A percentile compares a stretch with the other conserved stretches of the same genome.
phyloP scores from a whole-genome alignment of 129 eudicot species.

The Flaveria robusta region DNA sequence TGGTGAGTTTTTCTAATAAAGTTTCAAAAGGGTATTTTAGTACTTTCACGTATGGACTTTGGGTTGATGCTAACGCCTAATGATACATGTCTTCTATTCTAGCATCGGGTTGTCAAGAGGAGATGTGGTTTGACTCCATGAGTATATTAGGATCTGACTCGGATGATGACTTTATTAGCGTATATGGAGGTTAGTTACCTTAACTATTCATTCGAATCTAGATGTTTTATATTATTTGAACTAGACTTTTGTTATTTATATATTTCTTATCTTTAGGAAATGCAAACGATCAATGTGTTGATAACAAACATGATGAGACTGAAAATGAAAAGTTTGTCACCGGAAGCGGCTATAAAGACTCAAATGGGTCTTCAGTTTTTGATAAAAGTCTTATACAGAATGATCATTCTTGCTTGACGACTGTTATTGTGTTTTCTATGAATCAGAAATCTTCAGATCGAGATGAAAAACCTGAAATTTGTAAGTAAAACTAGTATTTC shows the following conservation, averaged over 20 bases:
- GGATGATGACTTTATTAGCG: constrained; percentile 75
- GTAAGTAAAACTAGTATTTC: constrained; percentile 35
- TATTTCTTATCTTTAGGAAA: constrained; percentile 33
- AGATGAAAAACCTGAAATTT: constrained; percentile 34
- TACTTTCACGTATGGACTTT: constrained; percentile 22
- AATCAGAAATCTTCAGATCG: constrained; percentile 34
- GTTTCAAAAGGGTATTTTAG: constrained; percentile 34
- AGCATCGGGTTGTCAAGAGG: constrained; percentile 56
- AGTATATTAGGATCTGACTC: constrained; percentile 75
- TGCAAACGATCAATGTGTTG: constrained; percentile 25
- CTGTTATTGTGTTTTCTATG: constrained; percentile 30
- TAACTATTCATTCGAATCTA: neutral
- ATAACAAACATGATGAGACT: constrained; percentile 22
- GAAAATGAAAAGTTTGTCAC: constrained; percentile 37
- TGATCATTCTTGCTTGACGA: constrained; percentile 28
- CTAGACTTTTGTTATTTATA: constrained; percentile 9
- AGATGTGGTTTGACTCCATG: constrained; percentile 74
- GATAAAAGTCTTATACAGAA: constrained; percentile 15
- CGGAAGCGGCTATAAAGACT: constrained; percentile 36
- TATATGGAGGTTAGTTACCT: constrained; percentile 49
- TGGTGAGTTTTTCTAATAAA: constrained; percentile 41
- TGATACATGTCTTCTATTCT: constrained; percentile 13
- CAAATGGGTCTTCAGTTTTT: constrained; percentile 24
- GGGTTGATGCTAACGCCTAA: constrained; percentile 11
- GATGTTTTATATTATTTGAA: neutral